Base-by-base conservation (phyloP, 768 basidiomycete genomes). In the Cantharellus cinnabarinus region DNA sequence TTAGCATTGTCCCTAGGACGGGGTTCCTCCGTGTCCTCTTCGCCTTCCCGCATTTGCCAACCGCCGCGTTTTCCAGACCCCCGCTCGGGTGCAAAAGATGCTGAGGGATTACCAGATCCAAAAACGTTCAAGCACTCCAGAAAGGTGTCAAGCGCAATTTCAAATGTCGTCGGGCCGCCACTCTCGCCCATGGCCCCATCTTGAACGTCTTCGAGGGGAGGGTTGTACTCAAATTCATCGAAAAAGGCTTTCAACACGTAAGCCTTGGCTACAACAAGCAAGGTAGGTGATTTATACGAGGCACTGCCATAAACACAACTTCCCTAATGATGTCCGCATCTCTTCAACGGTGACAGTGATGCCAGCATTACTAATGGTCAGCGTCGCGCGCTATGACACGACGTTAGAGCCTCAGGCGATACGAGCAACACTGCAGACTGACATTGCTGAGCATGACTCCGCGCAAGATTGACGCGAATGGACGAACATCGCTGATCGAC, bases 61-160 rank as follows among this genome's bases (percentile, higher is more conserved):
- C 56, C 5, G 5, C 56, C 56, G 42, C 40, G 37, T 14, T 42
- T 57, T 57, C 56, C 41, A 37, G 5, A 14, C 14, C 14, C 41
- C 35, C 37, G 15, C 14, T 39, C 35, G 7, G 5, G 14, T 15
- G 40, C 35, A 14, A 38, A 5, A 42, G 41, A 41, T 15, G 56
- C 66, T 40, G 70, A 66, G 42, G 73, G 69, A 3, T 70, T 69
- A 1, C 85, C 87, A 5, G 89, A 86, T 38, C 94, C 93, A 65
- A 93, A 97, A 59, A 97, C 83, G 65, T 94, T 93, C 40, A 99
- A 74, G 65, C 88, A 91, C 63, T 95, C 90, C 61, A 95, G 77
- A 56, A 97, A 71, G 2, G 82, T 83, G 67, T 80, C 78, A 42
- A 99, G 77, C 2, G 85, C 84, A 59, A 99, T 77, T 68, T 93